Percentiles rank a stretch among this genome's conserved stretches.
These are phyloP conservation scores for Tausonia pullulans DNA, from an alignment of 1,284 basidiomycete species.

Conservation along the genomic window DNA sequence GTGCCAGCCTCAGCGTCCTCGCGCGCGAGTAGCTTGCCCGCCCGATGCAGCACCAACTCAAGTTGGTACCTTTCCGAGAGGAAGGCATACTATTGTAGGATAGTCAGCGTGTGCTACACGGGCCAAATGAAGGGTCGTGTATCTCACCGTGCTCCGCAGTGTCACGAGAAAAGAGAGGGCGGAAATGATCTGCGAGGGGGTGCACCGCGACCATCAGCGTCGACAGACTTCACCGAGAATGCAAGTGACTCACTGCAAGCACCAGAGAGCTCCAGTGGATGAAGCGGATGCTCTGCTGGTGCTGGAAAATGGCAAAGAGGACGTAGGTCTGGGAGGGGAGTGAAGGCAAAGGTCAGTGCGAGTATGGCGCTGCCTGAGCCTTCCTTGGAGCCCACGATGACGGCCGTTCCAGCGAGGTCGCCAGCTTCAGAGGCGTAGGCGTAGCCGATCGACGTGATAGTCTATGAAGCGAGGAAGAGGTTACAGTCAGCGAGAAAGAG, in stretches of 20 bases:
- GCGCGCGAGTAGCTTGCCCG: too few relatives aligned
- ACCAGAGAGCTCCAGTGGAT: conserved; percentile 70
- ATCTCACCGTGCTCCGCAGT: background rate
- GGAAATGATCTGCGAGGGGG: background rate
- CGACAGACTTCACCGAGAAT: background rate
- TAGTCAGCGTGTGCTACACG: too few relatives aligned
- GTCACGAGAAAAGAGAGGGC: conserved; percentile 1
- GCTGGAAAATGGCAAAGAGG: conserved; percentile 67
- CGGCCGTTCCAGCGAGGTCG: conserved; percentile 67
- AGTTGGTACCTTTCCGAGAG: too few relatives aligned
- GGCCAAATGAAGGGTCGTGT: too few relatives aligned
- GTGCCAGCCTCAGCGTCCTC: too few relatives aligned
- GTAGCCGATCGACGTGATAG: conserved; percentile 63
- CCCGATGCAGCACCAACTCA: too few relatives aligned
- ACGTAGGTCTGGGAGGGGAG: conserved; percentile 45
- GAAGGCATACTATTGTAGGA: too few relatives aligned
- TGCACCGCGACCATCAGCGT: background rate
- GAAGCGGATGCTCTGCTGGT: conserved; percentile 43
- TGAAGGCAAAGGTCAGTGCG: background rate
- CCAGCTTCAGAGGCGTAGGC: conserved; percentile 72
- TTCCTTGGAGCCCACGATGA: conserved; percentile 38
- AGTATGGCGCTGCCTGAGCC: background rate
- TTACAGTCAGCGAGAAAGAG: conserved; percentile 29
- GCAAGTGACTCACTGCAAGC: conserved; percentile 47
- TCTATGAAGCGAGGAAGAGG: conserved; percentile 63